Conservation (phyloP, 2,329 filamentous ascomycete genomes). For the Diaporthe amygdali region DNA sequence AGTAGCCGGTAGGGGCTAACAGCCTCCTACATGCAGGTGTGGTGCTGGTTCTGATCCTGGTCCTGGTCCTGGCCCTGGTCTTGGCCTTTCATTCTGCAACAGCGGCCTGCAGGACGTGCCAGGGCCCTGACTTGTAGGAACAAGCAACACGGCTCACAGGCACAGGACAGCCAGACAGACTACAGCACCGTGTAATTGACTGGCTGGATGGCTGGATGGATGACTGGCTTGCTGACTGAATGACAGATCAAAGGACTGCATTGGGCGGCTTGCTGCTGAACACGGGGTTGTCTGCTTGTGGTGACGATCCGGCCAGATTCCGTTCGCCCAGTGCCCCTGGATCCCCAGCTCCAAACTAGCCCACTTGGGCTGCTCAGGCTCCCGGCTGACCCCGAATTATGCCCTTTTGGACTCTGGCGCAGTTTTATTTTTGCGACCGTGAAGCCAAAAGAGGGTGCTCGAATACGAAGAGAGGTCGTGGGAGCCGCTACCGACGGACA, state of each 20-base stretch:
- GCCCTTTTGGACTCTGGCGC: not conserved
- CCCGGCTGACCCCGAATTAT: not conserved
- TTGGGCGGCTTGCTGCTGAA: no score
- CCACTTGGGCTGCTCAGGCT: not conserved
- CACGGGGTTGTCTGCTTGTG: not conserved
- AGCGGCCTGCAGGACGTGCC: slow-evolving; percentile 5
- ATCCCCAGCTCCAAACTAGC: not conserved
- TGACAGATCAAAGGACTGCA: no score
- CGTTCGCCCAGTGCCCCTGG: slow-evolving; percentile 2
- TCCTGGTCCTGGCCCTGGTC: not conserved
- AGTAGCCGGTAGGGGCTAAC: slow-evolving; percentile 10
- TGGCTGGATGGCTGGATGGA: not conserved
- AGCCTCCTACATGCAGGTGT: slow-evolving; percentile 10
- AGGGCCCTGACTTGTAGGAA: slow-evolving; percentile 3
- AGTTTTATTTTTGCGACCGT: not conserved
- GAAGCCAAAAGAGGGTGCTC: not conserved
- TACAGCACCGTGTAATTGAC: not conserved
- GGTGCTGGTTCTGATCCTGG: not conserved
- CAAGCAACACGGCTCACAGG: no score
- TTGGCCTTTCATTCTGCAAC: slow-evolving; percentile 13
- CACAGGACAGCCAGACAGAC: no score
- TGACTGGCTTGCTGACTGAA: not conserved
- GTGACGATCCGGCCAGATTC: slow-evolving; percentile 8
- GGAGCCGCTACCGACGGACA: slow-evolving; percentile 13
- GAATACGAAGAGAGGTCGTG: not conserved